phyloP scores from a whole-genome alignment of 306 rosid species.

The Comarum palustre region DNA sequence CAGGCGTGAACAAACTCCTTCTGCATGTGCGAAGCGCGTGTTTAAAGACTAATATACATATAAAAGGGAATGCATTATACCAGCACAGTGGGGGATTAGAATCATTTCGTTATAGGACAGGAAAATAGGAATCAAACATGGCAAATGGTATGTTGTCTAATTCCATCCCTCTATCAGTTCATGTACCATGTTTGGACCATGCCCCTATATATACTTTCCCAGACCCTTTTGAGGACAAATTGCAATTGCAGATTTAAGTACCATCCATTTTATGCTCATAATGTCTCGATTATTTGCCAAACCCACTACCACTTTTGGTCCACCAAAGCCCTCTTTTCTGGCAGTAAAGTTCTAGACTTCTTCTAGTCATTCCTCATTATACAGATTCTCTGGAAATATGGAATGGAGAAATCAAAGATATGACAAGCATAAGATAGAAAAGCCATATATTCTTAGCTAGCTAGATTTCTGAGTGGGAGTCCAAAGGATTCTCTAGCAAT shows the following conservation, averaged over 20 bases:
- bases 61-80: not conserved
- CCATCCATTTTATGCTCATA: not conserved
- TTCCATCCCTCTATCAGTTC: not conserved
- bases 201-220: not conserved
- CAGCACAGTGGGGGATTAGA: not conserved
- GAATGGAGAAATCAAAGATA: conserved; percentile 9
- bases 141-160: conserved; percentile 19
- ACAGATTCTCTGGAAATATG: conserved; percentile 15
- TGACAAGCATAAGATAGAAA: conserved; percentile 12
- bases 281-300: not conserved
- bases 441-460: conserved; percentile 3
- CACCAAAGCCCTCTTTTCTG: conserved; percentile 8
- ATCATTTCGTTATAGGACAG: not conserved
- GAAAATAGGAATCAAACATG: conserved; percentile 9
- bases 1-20: no score
- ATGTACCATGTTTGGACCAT: conserved; percentile 2
- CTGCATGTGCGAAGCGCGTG: no score
- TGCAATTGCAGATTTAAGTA: conserved; percentile 2
- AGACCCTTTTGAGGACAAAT: not conserved
- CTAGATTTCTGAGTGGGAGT: conserved; percentile 9
- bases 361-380: conserved; percentile 20
- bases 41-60: no score
- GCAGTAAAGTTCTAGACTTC: conserved; percentile 3
- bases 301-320: conserved; percentile 7
- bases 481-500: not conserved